Evolutionary conservation across 352 stramenopile genomes (phyloP), one percentile per base, ranked within the genome.

Genomic region (Phytophthora hybrid): DNA sequence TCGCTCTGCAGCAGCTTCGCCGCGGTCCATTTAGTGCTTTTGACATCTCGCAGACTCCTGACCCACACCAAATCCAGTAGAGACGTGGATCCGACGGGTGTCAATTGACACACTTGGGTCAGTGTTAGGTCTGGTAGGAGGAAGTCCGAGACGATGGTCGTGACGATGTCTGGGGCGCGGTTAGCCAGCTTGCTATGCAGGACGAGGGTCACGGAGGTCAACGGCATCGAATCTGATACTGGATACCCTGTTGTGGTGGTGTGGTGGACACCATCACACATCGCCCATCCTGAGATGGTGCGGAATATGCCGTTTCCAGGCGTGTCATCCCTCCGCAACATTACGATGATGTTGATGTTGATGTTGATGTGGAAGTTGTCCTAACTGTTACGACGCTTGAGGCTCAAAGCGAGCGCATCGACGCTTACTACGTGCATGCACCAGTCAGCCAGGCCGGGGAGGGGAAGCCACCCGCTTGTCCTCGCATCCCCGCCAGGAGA

Each of bases 401-500:
- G n/a, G 47, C 47, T 16, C 19, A 31, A 54, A 26, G 19, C 47
- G 19, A 29, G 41, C 41, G 41, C 41, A 19, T 49, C 41, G 41
- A 6, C 47, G 47, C 46, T n/a, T 29, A 23, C 46, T 53, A n/a
- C n/a, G 13, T 8, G 7, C 46, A 53, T 3, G 3, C 19, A 19
- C 47, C 9, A 16, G 3, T 62, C 57, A 16, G 18, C 34, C 51
- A 44, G 26, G 16, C 19, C 32, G 52, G 6, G 66, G 59, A 41
- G 58, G 59, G 66, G 60, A 74, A 69, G 69, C 66, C 66, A 68
- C 59, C 59, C 66, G 66, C 39, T 53, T 23, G 21, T 10, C 51
- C 21, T 34, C 51, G 26, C 51, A 57, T 57, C 51, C 10, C 51
- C 21, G 21, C 16, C 11, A 39, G 21, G 41, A 51, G 63, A 34